Base-by-base conservation (phyloP, 768 basidiomycete genomes). In the Amanita molliuscula region DNA sequence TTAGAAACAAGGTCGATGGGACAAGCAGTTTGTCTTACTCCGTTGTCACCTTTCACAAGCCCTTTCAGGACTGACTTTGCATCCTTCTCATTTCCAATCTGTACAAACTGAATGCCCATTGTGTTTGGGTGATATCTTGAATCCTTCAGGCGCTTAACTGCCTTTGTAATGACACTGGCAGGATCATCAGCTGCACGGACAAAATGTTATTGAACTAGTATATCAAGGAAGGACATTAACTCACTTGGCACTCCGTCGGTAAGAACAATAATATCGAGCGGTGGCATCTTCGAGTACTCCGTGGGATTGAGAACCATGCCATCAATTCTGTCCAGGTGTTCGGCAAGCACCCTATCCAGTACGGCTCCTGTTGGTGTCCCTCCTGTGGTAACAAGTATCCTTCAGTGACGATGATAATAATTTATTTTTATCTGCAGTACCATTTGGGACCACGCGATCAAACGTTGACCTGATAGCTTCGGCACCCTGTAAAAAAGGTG, bases 61-160 rank as follows among this genome's bases (percentile, higher is more conserved):
- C 57, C 51, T 31, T 56, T 53, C 23, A 67, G 52, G 8, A 56
- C 62, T 1, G 35, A 42, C n/a, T 54, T 54, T 4, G 61, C 61
- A 1, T 47, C 21, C 6, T 40, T 21, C 33, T 62, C 62, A 36
- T 64, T 54, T 28, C 63, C 66, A n/a, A 67, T 63, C 45, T 67
- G 66, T 3, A 66, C 63, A 41, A 67, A 60, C 43, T 67, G 64
- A 11, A 67, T 58, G 10, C 62, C 63, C 28, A 66, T 58, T 29
- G 58, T 58, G 6, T 31, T 31, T 31, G 61, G 65, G 52, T 67
- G 65, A 38, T 67, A 65, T 31, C 56, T 61, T 1, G 44, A 50
- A 21, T 38, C 43, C 25, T 53, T 59, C 54, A 63, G 55, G 3
- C 55, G 55, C 15, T 54, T 47, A 5, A 59, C 62, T 2, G 64